Conservation (phyloP, 2,329 filamentous ascomycete genomes). For the Hortaea werneckii region DNA sequence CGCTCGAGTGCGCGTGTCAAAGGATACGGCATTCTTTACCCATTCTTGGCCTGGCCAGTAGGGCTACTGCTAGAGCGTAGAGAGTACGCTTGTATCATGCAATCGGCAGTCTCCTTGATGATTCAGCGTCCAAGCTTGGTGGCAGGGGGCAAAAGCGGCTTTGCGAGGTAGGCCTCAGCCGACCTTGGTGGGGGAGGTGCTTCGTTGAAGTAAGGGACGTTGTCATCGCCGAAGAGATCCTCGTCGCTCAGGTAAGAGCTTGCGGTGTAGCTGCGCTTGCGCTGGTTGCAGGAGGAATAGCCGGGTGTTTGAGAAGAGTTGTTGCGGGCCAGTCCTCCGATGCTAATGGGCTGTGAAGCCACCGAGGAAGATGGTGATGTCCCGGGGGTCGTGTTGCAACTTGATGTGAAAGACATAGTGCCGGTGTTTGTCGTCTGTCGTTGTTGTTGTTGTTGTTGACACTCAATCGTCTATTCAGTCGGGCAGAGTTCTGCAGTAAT, state of each 20-base stretch:
- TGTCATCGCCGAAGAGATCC: conserved; percentile 27
- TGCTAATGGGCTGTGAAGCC: background rate
- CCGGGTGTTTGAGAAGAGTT: background rate
- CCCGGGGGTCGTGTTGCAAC: background rate
- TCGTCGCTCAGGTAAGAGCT: conserved; percentile 29
- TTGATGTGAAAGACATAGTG: conserved; percentile 1
- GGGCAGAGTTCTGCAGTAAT: background rate
- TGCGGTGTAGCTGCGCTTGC: conserved; percentile 10
- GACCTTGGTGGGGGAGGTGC: conserved; percentile 25
- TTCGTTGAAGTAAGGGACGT: conserved; percentile 22
- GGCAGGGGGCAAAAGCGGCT: conserved; percentile 21
- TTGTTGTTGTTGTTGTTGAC: background rate
- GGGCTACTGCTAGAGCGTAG: too few relatives aligned
- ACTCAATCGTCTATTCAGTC: background rate
- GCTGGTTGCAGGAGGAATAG: conserved; percentile 6
- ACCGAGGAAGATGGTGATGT: background rate
- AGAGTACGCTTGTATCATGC: too few relatives aligned
- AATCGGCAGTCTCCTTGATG: background rate
- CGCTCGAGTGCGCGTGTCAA: too few relatives aligned
- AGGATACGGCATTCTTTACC: too few relatives aligned
- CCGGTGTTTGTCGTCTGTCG: background rate
- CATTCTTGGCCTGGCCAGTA: too few relatives aligned
- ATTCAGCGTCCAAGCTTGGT: conserved; percentile 6
- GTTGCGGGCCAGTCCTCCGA: background rate
- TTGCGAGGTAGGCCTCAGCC: conserved; percentile 22